Base-by-base conservation (phyloP, 345 rosid genomes). In the Pistacia integerrima region DNA sequence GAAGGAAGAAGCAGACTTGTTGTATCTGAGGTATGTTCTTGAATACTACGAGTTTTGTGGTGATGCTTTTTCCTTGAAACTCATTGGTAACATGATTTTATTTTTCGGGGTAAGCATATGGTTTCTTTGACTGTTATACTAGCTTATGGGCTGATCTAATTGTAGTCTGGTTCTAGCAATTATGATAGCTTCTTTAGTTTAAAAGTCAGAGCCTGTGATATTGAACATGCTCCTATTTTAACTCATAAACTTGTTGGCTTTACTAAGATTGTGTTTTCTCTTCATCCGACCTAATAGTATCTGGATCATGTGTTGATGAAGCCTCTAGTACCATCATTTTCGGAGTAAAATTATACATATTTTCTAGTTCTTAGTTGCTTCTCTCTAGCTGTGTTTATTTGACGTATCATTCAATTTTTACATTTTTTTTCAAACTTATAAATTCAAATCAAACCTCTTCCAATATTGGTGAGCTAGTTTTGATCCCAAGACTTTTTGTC, bases 1-100 rank as follows among this genome's bases (percentile, higher is more conserved):
- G 92, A 88, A 85, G 98, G 94, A 80, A 84, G 97, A 81, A 80
- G 88, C 81, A 87, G 97, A 81, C 85, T 86, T 68, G 81, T 70
- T 56, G 89, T 84, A 59, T 89, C 97, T 0, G 98, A 94, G 98
- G 98, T 94, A 49, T 85, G 89, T 87, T 81, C 72, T 73, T 25
- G 25, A 66, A 75, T 67, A 70, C 22, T 38, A 52, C 14, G 22
- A 41, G 56, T 35, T 54, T 41, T 75, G 38, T 46, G 41, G 4
- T 80, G 30, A 63, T 33, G 33, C 28, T 38, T 35, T 79, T 8
- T 49, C 64, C 6, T 56, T 18, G 9, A 77, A 79, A 73, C 46
- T 68, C 55, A 1, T 8, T 41, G 41, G 17, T 22, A 64, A 57
- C 30, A 22, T 64, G 11, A 51, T 33, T 51, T 49, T 41, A 41